Percentiles rank a stretch among this genome's conserved stretches.
phyloP scores from a whole-genome alignment of 179 eudicot species.

The Corrigiola litoralis region DNA sequence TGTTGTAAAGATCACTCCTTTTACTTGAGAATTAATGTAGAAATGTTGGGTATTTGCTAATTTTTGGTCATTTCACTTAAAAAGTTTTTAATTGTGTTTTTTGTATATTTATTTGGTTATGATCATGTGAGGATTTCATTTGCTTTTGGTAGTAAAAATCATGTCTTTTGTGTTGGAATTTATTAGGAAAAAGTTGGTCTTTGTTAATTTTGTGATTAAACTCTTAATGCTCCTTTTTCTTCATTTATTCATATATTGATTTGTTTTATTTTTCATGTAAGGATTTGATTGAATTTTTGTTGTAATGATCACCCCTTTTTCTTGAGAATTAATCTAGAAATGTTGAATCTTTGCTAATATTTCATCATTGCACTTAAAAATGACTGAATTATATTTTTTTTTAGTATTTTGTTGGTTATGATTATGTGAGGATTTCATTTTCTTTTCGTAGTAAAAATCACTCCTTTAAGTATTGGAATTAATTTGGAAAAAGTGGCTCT shows the following conservation, averaged over 20 bases:
- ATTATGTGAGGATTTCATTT: no score
- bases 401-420: no score
- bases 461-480: no score
- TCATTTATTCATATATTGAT: no score
- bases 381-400: no score
- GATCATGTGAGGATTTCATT: background rate
- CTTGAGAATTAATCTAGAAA: background rate
- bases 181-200: background rate
- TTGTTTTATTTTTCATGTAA: conserved; percentile 1
- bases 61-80: background rate
- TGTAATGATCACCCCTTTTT: background rate
- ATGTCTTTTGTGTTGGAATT: background rate
- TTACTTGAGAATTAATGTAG: background rate
- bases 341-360: background rate
- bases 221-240: no score
- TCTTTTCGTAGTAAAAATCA: no score
- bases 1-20: background rate
- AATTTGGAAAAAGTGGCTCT: no score
- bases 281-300: background rate
- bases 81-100: no score
- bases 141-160: background rate
- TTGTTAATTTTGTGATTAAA: background rate
- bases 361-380: background rate
- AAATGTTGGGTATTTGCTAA: background rate
- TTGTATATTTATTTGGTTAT: no score